Base-by-base conservation (phyloP, 352 stramenopile genomes). In the Pythium periplocum region DNA sequence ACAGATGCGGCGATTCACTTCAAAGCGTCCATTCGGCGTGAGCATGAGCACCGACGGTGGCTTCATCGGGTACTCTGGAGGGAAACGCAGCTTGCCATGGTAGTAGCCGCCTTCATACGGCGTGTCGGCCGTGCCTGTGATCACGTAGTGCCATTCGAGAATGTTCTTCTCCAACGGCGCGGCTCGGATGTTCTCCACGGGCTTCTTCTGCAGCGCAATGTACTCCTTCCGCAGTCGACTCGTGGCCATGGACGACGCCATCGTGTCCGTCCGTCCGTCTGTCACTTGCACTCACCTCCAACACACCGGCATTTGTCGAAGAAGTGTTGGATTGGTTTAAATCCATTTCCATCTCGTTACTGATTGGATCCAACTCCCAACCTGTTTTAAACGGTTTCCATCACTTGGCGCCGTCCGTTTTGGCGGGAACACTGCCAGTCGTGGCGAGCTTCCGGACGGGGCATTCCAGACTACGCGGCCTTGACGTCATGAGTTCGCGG, bases 131-230 rank as follows among this genome's bases (percentile, higher is more conserved):
- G 78, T 89, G 40, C 78, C 78, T 4, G 62, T 69, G 54, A 98
- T 86, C 33, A 98, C 90, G 66, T 97, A 98, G 64, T 98, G 88
- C 87, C 94, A 98, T 73, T 98, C 90, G n/a, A 98, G 73, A 57
- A 98, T 97, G 64, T 98, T 98, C 55, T 76, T 78, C 72, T 97
- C 88, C 59, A 93, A 66, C 36, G 93, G 90, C 41, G 72, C 70
- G 32, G 90, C 87, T 37, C 71, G 69, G 48, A 98, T 95, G 71
- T 94, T 96, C 61, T 86, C 75, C 56, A 87, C 78, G 11, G 92
- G 90, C 49, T 87, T 90, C 63, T 89, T 94, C 57, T 86, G 69
- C 43, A 98, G 61, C 35, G 75, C 69, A 52, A 93, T 64, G 55
- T 97, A 95, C 70, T 98, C 90, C 63, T 96, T 94, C 34, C 86